A percentile compares a stretch with the other conserved stretches of the same genome.
These are phyloP conservation scores for Byssoonygena ceratinophila DNA, from an alignment of 2,329 filamentous ascomycete species.

Conservation along the genomic window DNA sequence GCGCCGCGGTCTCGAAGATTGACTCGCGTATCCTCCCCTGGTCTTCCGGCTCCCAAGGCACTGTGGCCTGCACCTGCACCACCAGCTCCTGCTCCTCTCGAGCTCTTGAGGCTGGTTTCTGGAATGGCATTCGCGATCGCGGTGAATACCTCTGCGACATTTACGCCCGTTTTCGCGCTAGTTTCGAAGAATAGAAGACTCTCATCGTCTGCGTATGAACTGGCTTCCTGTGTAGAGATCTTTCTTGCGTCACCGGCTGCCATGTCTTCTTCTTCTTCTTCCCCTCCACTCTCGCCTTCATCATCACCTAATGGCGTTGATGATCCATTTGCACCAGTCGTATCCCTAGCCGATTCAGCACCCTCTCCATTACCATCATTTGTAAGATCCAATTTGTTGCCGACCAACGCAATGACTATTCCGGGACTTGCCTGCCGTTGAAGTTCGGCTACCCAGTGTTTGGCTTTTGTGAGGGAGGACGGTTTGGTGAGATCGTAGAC, in stretches of 20 bases:
- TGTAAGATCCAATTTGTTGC: slow-evolving; percentile 95
- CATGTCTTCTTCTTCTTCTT: slow-evolving; percentile 41
- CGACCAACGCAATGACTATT: slow-evolving; percentile 95
- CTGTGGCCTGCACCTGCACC: slow-evolving; percentile 48
- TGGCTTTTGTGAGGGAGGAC: slow-evolving; percentile 96
- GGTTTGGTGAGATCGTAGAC: slow-evolving; percentile 91
- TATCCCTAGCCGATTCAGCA: background rate
- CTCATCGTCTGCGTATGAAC: slow-evolving; percentile 90
- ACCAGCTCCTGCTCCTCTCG: slow-evolving; percentile 52
- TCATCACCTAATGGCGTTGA: slow-evolving; percentile 2
- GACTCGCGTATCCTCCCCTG: slow-evolving; percentile 53
- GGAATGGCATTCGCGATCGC: slow-evolving; percentile 97
- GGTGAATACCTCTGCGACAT: slow-evolving; percentile 92
- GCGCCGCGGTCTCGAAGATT: slow-evolving; percentile 67
- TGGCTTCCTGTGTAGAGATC: slow-evolving; percentile 81
- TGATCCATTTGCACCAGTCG: slow-evolving; percentile 2
- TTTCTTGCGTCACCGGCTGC: slow-evolving; percentile 68
- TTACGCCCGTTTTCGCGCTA: slow-evolving; percentile 88
- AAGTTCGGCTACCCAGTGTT: slow-evolving; percentile 97
- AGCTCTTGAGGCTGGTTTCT: slow-evolving; percentile 87
- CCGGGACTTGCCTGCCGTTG: slow-evolving; percentile 99
- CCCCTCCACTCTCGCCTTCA: slow-evolving; percentile 41
- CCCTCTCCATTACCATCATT: slow-evolving; percentile 51
- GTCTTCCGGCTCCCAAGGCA: slow-evolving; percentile 43
- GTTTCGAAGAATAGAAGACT: slow-evolving; percentile 94